Conservation (phyloP, 805 yeast genomes). For the Cephaloascus albidus region DNA sequence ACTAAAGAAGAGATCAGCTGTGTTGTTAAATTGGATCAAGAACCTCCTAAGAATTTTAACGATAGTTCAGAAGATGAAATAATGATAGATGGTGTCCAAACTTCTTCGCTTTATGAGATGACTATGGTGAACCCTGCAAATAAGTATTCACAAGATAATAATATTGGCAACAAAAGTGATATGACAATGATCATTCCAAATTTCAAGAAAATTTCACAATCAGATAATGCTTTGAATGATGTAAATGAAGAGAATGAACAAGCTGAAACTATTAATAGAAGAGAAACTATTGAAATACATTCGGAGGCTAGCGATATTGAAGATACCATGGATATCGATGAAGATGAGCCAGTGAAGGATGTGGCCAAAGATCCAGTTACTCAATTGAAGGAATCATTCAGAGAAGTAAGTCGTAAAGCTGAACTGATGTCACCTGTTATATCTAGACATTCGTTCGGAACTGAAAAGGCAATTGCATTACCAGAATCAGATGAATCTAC, state of each 20-base stretch:
- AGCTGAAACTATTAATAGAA: conserved; percentile 10
- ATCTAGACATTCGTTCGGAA: neutral
- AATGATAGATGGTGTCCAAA: neutral
- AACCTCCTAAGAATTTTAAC: conserved; percentile 5
- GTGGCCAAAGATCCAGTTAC: neutral
- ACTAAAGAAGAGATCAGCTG: conserved; percentile 22
- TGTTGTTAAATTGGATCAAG: conserved; percentile 18
- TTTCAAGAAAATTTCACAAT: conserved; percentile 3
- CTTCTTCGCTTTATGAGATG: conserved; percentile 4
- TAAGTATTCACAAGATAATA: conserved; percentile 1
- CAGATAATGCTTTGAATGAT: conserved; percentile 1
- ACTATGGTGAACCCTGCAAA: conserved; percentile 5
- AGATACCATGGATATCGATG: neutral
- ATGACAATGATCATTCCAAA: conserved; percentile 28
- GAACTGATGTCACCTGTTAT: neutral
- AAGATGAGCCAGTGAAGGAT: neutral
- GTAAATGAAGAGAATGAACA: conserved; percentile 5
- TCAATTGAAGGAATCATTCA: neutral
- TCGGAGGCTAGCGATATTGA: neutral
- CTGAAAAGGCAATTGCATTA: neutral
- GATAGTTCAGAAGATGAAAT: conserved; percentile 8
- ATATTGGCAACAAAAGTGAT: conserved; percentile 9
- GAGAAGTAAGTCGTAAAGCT: neutral
- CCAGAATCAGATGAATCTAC: neutral
- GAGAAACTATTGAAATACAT: neutral